Evolutionary conservation across 495 filamentous ascomycete species (phyloP), one percentile per base, ranked within the genome.

Genomic region (Talaromyces wortmannii): DNA sequence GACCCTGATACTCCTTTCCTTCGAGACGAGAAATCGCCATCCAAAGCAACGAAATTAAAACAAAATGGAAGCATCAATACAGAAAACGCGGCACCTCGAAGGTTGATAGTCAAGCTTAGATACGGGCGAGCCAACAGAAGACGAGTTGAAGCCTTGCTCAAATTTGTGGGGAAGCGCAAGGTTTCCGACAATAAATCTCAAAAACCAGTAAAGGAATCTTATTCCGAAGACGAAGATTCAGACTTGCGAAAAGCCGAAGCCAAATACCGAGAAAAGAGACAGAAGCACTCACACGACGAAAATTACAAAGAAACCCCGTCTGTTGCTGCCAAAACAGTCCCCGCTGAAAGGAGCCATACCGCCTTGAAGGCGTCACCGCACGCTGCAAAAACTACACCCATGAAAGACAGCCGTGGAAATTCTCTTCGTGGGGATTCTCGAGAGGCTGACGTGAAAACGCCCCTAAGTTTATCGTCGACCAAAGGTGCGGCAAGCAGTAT

Each of bases 161-260:
- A 72, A 58, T 72, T 77, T 40, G 67, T 65, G 16, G 72, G 67
- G 50, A 77, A 76, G 65, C 66, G 57, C 56, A 75, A 71, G 62
- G 55, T 55, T 32, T 59, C 57, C 11, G 57, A 62, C 42, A 62
- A 59, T 52, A 66, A 69, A 32, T 64, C 67, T n/a, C 30, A 50
- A 30, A 66, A 63, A 36, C 63, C 68, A 8, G 32, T 49, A 30
- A 66, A 63, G 30, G 66, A 68, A 33, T 58, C 57, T 4, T 56
- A 58, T 36, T 56, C 60, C 29, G 50, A 29, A 10, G 52, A 53
- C 7, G 61, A 65, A 13, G 69, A 69, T 31, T 15, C 40, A 58
- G 45, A 36, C 15, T n/a, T 65, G 53, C 48, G 67, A 55, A 5
- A 56, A 59, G 11, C 57, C 55, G 31, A 36, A 16, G 12, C 43